Conservation (phyloP, 495 filamentous ascomycete species). For the Neurospora discreta region DNA sequence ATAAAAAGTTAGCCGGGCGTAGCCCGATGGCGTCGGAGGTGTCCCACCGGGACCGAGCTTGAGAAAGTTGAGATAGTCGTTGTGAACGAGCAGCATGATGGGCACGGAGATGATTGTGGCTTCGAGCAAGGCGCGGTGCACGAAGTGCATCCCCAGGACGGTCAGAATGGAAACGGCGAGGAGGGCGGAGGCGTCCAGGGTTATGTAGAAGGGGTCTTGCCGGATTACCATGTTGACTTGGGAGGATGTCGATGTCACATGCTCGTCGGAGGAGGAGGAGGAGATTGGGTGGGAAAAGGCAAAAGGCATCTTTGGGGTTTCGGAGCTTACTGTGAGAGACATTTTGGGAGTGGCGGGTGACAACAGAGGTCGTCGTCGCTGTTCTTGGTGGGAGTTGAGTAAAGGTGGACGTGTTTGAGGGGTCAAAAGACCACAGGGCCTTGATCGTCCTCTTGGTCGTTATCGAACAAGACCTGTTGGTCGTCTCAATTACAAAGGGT, state of each 20-base stretch:
- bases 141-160: constrained; percentile 37
- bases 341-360: constrained; percentile 4
- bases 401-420: not conserved
- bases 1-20: constrained; percentile 54
- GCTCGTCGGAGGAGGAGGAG: constrained; percentile 3
- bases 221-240: constrained; percentile 32
- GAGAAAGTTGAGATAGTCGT: constrained; percentile 68
- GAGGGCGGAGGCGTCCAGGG: constrained; percentile 34
- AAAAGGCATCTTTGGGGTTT: constrained; percentile 6
- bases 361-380: not conserved
- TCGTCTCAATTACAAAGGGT: not conserved
- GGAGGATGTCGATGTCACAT: not conserved
- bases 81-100: constrained; percentile 46
- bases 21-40: constrained; percentile 60
- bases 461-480: not conserved
- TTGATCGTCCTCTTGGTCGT: not conserved
- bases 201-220: constrained; percentile 39
- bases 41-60: constrained; percentile 73
- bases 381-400: not conserved
- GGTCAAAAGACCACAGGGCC: not conserved
- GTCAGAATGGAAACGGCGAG: constrained; percentile 32
- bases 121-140: constrained; percentile 33
- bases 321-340: constrained; percentile 19
- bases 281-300: not conserved
- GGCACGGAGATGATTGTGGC: constrained; percentile 39